phyloP scores from a whole-genome alignment of 2,329 filamentous ascomycete species.

The Phoma sp. region DNA sequence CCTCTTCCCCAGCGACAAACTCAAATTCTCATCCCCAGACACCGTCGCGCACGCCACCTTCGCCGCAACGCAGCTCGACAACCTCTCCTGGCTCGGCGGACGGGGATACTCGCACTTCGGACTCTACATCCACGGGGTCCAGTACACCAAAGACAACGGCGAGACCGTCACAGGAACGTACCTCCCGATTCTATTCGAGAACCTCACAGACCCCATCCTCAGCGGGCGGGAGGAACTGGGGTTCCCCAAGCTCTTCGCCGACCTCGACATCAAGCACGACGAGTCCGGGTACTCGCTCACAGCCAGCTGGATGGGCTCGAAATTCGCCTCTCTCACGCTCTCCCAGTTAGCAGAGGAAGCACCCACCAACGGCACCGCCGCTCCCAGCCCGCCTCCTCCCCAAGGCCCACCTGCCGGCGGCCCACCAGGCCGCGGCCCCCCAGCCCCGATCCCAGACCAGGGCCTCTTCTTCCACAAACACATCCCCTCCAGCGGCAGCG shows the following conservation, averaged over 20 bases:
- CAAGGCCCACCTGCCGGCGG: background rate
- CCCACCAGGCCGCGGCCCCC: background rate
- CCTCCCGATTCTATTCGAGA: slow-evolving; percentile 65
- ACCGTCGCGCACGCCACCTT: slow-evolving; percentile 50
- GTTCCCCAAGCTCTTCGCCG: slow-evolving; percentile 65
- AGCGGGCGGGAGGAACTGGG: slow-evolving; percentile 66
- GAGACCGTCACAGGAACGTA: slow-evolving; percentile 59
- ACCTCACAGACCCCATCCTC: slow-evolving; percentile 64
- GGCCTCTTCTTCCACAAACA: slow-evolving; percentile 64
- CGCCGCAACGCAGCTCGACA: slow-evolving; percentile 47
- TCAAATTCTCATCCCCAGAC: slow-evolving; percentile 46
- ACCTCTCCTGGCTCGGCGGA: slow-evolving; percentile 67
- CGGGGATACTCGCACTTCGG: slow-evolving; percentile 64
- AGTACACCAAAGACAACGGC: slow-evolving; percentile 60
- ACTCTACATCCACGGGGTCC: slow-evolving; percentile 67
- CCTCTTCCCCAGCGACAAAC: slow-evolving; percentile 46
- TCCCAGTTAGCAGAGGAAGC: slow-evolving; percentile 23
- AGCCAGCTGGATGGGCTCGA: slow-evolving; percentile 47
- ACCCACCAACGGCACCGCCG: slow-evolving; percentile 1
- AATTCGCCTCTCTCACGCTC: slow-evolving; percentile 42
- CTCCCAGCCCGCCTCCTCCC: background rate
- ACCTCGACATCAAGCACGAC: slow-evolving; percentile 53
- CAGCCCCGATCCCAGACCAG: slow-evolving; percentile 43
- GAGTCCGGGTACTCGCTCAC: slow-evolving; percentile 45
- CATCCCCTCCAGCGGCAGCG: slow-evolving; percentile 59